Evolutionary conservation across 129 eudicot genomes (phyloP).

Genomic region (Lactuca saligna): DNA sequence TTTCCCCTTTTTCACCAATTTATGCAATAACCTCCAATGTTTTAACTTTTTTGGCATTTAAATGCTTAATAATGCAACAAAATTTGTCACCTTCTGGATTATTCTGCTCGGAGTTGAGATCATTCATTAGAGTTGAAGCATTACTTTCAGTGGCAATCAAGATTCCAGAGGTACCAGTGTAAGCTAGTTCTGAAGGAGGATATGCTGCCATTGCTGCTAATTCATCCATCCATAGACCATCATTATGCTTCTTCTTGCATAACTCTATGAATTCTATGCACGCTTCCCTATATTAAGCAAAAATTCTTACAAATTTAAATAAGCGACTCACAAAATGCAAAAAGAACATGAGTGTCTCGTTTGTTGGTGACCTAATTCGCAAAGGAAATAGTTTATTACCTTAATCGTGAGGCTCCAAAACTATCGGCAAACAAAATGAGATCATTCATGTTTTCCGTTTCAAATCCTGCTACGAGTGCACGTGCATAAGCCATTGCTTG

Average conservation of each 20-base stretch:
- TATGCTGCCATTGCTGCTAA: slow-evolving; percentile 88
- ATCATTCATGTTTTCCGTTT: slow-evolving; percentile 65
- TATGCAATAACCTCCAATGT: neutral
- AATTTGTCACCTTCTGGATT: slow-evolving; percentile 52
- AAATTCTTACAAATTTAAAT: neutral
- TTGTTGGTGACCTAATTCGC: slow-evolving; percentile 10
- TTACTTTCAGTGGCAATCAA: slow-evolving; percentile 60
- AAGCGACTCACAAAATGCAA: slow-evolving; percentile 7
- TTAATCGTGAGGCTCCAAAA: slow-evolving; percentile 87
- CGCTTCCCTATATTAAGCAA: slow-evolving; percentile 57
- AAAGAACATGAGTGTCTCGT: neutral
- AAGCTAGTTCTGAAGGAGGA: slow-evolving; percentile 61
- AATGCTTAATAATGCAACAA: neutral
- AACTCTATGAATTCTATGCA: slow-evolving; percentile 77
- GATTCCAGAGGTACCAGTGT: slow-evolving; percentile 68
- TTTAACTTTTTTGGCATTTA: too few relatives aligned
- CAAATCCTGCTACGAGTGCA: slow-evolving; percentile 94
- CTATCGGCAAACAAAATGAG: slow-evolving; percentile 71
- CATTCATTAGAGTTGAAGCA: slow-evolving; percentile 33
- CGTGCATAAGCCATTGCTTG: slow-evolving; percentile 99
- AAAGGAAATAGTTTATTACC: slow-evolving; percentile 56
- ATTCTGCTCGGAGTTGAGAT: slow-evolving; percentile 35
- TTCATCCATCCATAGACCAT: slow-evolving; percentile 89
- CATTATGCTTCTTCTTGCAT: slow-evolving; percentile 80
- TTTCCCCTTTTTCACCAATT: too few relatives aligned